Evolutionary conservation across 2,329 filamentous ascomycete species (phyloP).

Genomic region (Beauveria varroae): DNA sequence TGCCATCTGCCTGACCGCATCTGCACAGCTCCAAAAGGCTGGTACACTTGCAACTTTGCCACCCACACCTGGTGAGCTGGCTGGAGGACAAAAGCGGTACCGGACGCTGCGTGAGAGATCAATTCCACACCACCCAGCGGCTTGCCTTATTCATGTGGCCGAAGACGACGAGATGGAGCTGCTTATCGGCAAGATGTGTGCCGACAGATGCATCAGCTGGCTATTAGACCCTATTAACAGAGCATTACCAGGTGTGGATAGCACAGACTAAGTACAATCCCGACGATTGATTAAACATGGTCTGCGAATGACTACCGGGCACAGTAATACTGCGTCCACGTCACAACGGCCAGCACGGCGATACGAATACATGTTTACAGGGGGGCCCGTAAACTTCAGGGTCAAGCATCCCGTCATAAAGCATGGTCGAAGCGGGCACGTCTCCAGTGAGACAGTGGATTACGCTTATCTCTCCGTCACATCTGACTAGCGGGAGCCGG

Average conservation of each 20-base stretch:
- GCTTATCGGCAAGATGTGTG: not conserved
- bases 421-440: constrained; percentile 1
- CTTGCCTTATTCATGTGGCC: not conserved
- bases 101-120: not conserved
- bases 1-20: constrained; percentile 10
- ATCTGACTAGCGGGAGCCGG: constrained; percentile 1
- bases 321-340: constrained; percentile 2
- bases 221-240: not conserved
- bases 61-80: constrained; percentile 11
- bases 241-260: not conserved
- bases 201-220: not conserved
- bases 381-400: not conserved
- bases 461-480: constrained; percentile 12
- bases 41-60: constrained; percentile 5
- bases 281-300: not conserved
- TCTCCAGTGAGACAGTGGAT: constrained; percentile 10
- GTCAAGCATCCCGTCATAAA: not conserved
- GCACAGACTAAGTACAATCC: not conserved
- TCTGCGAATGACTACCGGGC: not conserved
- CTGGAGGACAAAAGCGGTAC: constrained; percentile 1
- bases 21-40: not conserved
- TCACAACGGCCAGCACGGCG: not conserved
- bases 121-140: not conserved
- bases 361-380: not conserved
- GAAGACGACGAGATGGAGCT: not conserved